Base-by-base conservation (phyloP, 106 monocot species). In the Phalaenopsis equestris region DNA sequence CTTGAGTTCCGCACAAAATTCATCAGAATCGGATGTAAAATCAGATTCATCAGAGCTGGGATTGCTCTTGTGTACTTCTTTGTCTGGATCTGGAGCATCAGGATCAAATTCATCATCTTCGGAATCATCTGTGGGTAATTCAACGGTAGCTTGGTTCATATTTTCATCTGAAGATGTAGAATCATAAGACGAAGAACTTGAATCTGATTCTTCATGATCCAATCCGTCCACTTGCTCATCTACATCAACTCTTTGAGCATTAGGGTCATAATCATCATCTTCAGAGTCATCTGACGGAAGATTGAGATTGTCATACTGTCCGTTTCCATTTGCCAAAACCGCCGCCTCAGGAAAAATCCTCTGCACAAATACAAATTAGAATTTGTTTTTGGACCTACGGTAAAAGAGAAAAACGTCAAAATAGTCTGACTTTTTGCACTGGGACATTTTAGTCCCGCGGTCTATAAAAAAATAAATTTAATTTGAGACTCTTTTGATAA, bases 21-120 rank as follows among this genome's bases (percentile, higher is more conserved):
- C 95, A 82, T 95, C 93, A 72, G 98, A 90, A 64, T 95, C 93
- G 43, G 95, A 99, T 77, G 99, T 87, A 81, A 95, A 99, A 75
- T 99, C 95, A 73, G 95, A 93, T 64, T 88, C 90, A 79, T 89
- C 87, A 61, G 89, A 93, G 56, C 82, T 79, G 73, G 87, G 86
- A 11, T 75, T 77, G 75, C 86, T 86, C 56, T 86, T 84, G 15
- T 79, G 52, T 41, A 45, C 75, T 41, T 79, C 85, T 49, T 85
- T 82, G 73, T 84, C 80, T 58, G 70, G 52, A 86, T 92, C 79
- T 65, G 70, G 68, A 55, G 68, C 78, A 65, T 87, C 83, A 67
- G 97, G 97, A 61, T 94, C 97, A 84, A 79, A 99, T 80, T 99
- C 99, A 79, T 90, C 83, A 77, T 99, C 99, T 73, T 93, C 95